Evolutionary conservation across 2,329 filamentous ascomycete species (phyloP).

Genomic region (Aspergillus felis): DNA sequence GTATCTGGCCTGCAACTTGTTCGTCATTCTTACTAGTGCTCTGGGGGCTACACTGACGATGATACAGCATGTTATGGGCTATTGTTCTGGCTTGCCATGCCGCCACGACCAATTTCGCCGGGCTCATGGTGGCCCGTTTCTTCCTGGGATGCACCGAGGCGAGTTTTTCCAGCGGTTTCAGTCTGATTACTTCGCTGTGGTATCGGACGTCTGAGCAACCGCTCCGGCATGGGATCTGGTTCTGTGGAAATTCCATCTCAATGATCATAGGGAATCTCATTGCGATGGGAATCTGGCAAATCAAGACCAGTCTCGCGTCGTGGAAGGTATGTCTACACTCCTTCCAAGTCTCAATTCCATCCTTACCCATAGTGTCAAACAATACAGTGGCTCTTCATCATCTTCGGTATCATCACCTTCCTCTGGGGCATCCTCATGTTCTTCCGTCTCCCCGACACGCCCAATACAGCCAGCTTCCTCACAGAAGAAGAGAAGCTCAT

Average conservation of each 20-base stretch:
- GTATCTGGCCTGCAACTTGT: slow-evolving; percentile 27
- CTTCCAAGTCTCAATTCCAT: too few relatives aligned
- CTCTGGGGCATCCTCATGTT: slow-evolving; percentile 21
- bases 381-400: slow-evolving; percentile 21
- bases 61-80: slow-evolving; percentile 26
- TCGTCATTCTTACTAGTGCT: background rate
- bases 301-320: slow-evolving; percentile 12
- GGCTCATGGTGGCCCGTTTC: slow-evolving; percentile 40
- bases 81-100: slow-evolving; percentile 30
- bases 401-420: slow-evolving; percentile 25
- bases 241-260: slow-evolving; percentile 26
- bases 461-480: slow-evolving; percentile 19
- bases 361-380: too few relatives aligned
- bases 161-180: slow-evolving; percentile 32
- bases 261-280: slow-evolving; percentile 23
- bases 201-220: slow-evolving; percentile 29
- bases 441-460: slow-evolving; percentile 21
- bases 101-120: slow-evolving; percentile 36
- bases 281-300: slow-evolving; percentile 24
- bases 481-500: slow-evolving; percentile 18
- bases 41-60: too few relatives aligned
- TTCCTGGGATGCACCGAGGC: slow-evolving; percentile 43
- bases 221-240: slow-evolving; percentile 29
- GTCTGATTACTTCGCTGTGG: slow-evolving; percentile 32
- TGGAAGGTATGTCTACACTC: slow-evolving; percentile 19